Evolutionary conservation across 1,139 yeast species (phyloP), one percentile per base, ranked within the genome.

Genomic region (Insectozyma bohioensis): DNA sequence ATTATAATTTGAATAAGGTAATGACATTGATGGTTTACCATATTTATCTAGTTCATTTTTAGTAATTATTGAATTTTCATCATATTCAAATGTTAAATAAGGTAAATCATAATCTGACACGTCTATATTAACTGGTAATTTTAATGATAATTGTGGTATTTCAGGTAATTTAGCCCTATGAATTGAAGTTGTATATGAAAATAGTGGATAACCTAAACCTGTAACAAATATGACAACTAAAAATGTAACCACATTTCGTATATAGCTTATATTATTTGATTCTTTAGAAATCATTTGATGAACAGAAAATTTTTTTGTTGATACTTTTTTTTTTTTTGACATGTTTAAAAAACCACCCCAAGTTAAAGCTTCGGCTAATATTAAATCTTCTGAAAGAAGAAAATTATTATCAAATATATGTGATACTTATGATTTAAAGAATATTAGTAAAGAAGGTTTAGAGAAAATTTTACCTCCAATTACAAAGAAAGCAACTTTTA

Each of bases 301-400:
- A 25, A 19, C 26, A n/a, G 10, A 12, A 23, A 8, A 10, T 20
- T 25, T 23, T 20, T 17, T 11, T 32, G n/a, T n/a, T n/a, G n/a
- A n/a, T n/a, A n/a, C n/a, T 20, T 22, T 26, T 16, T 26, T 21
- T 20, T 13, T 15, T 15, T 12, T 12, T 17, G 10, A 8, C 20
- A 81, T 82, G 88, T 83, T 82, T 46, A 75, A 72, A 51, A 81
- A 80, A 45, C 75, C 72, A 33, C 79, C 85, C 5, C 63, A 75
- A 54, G 65, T 80, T 34, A 87, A 87, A 58, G 81, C 95, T 4
- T 67, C 79, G 31, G 77, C 95, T 7, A 85, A 85, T 48, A 69
- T 90, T 41, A 88, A 88, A 56, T 76, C 86, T 9, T 84, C 95
- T 0, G 97, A 88, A 42, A 64, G 95, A 30, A 72, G 88, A 48